A percentile compares a stretch with the other conserved stretches of the same genome.
Conservation (phyloP, 2,329 filamentous ascomycete species). For the Rugonectria rugulosa region DNA sequence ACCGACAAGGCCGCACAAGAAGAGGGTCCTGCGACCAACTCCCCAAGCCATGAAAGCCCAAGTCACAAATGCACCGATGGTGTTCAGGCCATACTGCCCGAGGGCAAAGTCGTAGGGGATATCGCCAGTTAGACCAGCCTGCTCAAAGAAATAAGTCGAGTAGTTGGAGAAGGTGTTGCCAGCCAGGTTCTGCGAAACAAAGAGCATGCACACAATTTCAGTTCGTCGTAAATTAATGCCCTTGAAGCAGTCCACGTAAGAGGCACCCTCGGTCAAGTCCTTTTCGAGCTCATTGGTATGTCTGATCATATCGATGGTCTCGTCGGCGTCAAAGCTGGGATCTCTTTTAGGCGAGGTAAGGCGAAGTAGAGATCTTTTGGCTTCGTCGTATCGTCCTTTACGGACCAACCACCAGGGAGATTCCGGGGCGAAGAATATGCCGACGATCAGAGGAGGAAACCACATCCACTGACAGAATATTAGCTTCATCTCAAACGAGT, state of each 20-base stretch:
- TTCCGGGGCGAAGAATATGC: slow-evolving; percentile 48
- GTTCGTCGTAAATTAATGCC: background rate
- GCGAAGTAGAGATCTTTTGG: background rate
- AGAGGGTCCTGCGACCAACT: slow-evolving; percentile 74
- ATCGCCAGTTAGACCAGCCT: slow-evolving; percentile 53
- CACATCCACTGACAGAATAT: no score
- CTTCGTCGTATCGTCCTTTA: background rate
- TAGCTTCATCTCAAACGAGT: no score
- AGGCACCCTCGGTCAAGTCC: background rate
- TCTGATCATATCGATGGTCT: background rate
- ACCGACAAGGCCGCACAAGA: slow-evolving; percentile 69
- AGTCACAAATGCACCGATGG: slow-evolving; percentile 73
- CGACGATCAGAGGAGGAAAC: slow-evolving; percentile 46
- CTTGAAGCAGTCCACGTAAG: background rate
- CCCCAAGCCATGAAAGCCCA: background rate
- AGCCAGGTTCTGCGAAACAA: slow-evolving; percentile 62
- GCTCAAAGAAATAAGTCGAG: slow-evolving; percentile 61
- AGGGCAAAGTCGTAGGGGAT: background rate
- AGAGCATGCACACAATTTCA: slow-evolving; percentile 42
- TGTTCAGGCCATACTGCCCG: slow-evolving; percentile 52
- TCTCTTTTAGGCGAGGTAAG: slow-evolving; percentile 21
- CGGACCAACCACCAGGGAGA: slow-evolving; percentile 37
- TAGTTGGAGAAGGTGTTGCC: slow-evolving; percentile 65
- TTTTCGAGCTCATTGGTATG: background rate
- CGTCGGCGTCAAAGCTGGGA: slow-evolving; percentile 25